Evolutionary conservation across 2,329 filamentous ascomycete genomes (phyloP).

Genomic region (Aureobasidium pullulans): DNA sequence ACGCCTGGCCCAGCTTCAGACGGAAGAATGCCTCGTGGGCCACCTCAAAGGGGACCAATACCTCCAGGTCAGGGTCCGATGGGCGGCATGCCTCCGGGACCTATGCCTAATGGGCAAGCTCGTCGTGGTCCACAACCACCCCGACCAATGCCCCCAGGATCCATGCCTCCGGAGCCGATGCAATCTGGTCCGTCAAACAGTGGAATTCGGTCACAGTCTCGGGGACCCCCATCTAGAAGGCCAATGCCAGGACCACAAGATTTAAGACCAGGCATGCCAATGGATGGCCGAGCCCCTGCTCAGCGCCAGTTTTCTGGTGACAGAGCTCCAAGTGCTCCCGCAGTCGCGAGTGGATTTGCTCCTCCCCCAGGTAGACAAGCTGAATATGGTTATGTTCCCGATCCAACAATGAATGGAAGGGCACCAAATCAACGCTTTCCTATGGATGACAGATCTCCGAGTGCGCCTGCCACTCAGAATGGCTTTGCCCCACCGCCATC

Average conservation of each 20-base stretch:
- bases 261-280: background rate
- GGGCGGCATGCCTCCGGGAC: background rate
- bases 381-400: background rate
- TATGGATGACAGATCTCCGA: background rate
- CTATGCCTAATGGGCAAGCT: background rate
- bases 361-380: background rate
- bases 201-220: background rate
- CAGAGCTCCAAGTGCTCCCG: conserved; percentile 14
- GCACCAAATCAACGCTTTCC: background rate
- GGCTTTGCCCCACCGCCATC: conserved; percentile 13
- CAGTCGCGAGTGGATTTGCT: background rate
- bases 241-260: background rate
- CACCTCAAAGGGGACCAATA: background rate
- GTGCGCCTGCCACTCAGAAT: background rate
- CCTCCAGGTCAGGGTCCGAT: background rate
- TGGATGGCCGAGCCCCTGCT: background rate
- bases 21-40: background rate
- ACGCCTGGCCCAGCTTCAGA: background rate
- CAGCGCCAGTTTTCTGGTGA: background rate
- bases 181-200: background rate
- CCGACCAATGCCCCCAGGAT: conserved; percentile 3
- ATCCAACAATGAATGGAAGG: background rate
- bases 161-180: conserved; percentile 2
- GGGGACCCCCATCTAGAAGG: background rate
- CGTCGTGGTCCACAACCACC: background rate